These are phyloP conservation scores for Boletus rubropictus DNA, from an alignment of 768 basidiomycete species.

Conservation along the genomic window DNA sequence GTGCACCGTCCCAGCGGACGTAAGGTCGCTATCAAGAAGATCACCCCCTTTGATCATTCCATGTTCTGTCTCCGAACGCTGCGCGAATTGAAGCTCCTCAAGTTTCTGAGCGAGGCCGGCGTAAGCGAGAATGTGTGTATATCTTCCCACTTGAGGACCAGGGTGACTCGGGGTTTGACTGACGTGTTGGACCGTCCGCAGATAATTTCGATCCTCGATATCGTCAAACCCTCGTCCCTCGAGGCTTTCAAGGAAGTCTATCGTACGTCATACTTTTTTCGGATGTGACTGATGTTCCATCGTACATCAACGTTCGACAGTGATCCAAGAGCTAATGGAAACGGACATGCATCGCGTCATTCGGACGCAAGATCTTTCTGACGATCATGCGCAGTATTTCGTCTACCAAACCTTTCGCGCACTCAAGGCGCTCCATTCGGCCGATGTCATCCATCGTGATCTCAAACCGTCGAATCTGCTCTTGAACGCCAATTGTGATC, in stretches of 20 bases:
- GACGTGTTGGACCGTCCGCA: conserved; percentile 24
- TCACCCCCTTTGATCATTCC: conserved; percentile 91
- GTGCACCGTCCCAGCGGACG: conserved; percentile 80
- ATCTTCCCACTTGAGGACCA: neutral
- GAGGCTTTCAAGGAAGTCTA: conserved; percentile 88
- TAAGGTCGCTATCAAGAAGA: conserved; percentile 96
- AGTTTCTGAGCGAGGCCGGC: conserved; percentile 80
- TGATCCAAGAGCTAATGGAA: conserved; percentile 91
- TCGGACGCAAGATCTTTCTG: conserved; percentile 88
- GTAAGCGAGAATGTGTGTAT: conserved; percentile 76
- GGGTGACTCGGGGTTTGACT: neutral
- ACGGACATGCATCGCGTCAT: conserved; percentile 98
- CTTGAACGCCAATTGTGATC: conserved; percentile 95
- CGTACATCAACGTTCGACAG: conserved; percentile 31
- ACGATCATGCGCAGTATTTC: conserved; percentile 94
- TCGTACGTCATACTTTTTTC: conserved; percentile 36
- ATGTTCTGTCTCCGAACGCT: conserved; percentile 93
- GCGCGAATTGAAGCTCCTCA: conserved; percentile 77
- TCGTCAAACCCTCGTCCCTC: conserved; percentile 73
- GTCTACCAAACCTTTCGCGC: conserved; percentile 93
- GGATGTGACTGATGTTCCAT: conserved; percentile 1
- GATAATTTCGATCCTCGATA: conserved; percentile 89
- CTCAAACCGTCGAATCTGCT: conserved; percentile 96
- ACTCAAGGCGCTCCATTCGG: conserved; percentile 92
- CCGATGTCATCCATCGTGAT: conserved; percentile 94